phyloP scores from a whole-genome alignment of 2,329 filamentous ascomycete genomes.

The Zasmidium angulare region DNA sequence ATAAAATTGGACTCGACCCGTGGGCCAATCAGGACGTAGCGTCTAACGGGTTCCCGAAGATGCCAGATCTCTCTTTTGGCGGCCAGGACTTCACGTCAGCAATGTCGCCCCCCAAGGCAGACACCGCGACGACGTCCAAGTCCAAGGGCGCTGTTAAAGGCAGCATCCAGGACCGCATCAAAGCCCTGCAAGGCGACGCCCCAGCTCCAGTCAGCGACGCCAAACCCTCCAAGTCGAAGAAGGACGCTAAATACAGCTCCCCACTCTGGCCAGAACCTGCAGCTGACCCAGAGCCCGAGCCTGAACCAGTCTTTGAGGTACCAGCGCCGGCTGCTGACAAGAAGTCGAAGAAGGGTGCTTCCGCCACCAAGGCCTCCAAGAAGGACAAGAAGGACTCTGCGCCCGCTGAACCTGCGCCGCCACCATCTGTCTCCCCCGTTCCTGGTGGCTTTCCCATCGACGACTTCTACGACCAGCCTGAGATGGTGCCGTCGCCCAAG shows the following conservation, averaged over 20 bases:
- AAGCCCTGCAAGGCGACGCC: slow-evolving; percentile 41
- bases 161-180: slow-evolving; percentile 55
- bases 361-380: slow-evolving; percentile 20
- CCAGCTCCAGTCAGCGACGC: slow-evolving; percentile 34
- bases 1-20: slow-evolving; percentile 45
- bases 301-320: slow-evolving; percentile 25
- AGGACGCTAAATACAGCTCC: slow-evolving; percentile 26
- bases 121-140: slow-evolving; percentile 41
- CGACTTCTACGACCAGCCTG: slow-evolving; percentile 36
- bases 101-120: slow-evolving; percentile 44
- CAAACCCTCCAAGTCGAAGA: slow-evolving; percentile 37
- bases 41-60: slow-evolving; percentile 40
- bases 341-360: slow-evolving; percentile 26
- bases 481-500: slow-evolving; percentile 22
- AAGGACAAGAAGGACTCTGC: slow-evolving; percentile 23
- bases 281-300: slow-evolving; percentile 31
- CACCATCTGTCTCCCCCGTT: slow-evolving; percentile 36
- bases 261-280: slow-evolving; percentile 32
- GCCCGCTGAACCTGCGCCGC: slow-evolving; percentile 19
- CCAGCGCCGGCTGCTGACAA: slow-evolving; percentile 18
- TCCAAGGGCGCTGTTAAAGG: slow-evolving; percentile 44
- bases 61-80: slow-evolving; percentile 44
- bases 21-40: slow-evolving; percentile 44
- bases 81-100: slow-evolving; percentile 37
- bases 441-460: slow-evolving; percentile 50